These are phyloP conservation scores for Chionographis japonica DNA, from an alignment of 106 monocot genomes.

Conservation along the genomic window DNA sequence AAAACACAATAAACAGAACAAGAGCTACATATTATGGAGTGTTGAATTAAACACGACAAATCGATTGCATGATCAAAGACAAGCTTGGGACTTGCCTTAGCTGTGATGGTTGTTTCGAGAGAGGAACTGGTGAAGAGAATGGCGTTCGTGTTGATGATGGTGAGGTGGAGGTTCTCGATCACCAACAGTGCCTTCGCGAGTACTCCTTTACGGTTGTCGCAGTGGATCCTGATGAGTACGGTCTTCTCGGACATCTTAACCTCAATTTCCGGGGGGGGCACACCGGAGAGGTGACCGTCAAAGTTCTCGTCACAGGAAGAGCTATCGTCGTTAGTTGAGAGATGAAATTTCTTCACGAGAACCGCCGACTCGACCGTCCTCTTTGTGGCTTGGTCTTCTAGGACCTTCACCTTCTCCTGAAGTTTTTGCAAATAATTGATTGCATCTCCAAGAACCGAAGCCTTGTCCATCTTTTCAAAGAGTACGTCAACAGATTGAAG, in stretches of 20 bases:
- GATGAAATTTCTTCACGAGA: slow-evolving; percentile 13
- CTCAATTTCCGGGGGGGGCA: slow-evolving; percentile 17
- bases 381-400: slow-evolving; percentile 25
- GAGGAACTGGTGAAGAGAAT: slow-evolving; percentile 29
- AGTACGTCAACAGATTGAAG: no score
- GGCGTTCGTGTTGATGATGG: slow-evolving; percentile 26
- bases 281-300: neutral
- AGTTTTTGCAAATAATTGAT: slow-evolving; percentile 35
- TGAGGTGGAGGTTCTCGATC: slow-evolving; percentile 47
- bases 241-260: slow-evolving; percentile 33
- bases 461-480: slow-evolving; percentile 33
- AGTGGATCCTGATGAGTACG: slow-evolving; percentile 49
- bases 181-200: slow-evolving; percentile 29
- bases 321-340: slow-evolving; percentile 14
- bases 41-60: neutral
- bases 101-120: slow-evolving; percentile 44
- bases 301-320: slow-evolving; percentile 24
- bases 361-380: slow-evolving; percentile 16
- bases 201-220: slow-evolving; percentile 33
- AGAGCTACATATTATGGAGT: neutral
- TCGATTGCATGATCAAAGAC: neutral
- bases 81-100: slow-evolving; percentile 30
- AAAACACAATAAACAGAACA: neutral
- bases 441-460: slow-evolving; percentile 35
- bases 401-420: slow-evolving; percentile 29